These are phyloP conservation scores for Coprinopsis cinerea DNA, from an alignment of 768 basidiomycete genomes.

Conservation along the genomic window DNA sequence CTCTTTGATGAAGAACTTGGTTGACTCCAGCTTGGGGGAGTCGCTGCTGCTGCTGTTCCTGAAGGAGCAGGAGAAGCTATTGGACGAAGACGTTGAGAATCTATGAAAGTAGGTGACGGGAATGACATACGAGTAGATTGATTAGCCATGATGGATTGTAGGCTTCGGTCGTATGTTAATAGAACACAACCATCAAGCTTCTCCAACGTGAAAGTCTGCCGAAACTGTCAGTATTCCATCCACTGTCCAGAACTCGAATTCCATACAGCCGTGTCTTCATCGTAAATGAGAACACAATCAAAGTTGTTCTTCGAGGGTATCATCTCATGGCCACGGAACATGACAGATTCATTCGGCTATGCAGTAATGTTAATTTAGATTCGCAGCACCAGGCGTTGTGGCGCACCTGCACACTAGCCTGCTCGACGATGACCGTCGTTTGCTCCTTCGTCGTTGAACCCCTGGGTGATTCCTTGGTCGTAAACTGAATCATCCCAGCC, in stretches of 20 bases:
- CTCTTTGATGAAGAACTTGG: neutral
- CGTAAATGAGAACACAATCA: slow-evolving; percentile 77
- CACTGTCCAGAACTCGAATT: neutral
- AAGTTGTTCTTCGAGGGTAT: slow-evolving; percentile 56
- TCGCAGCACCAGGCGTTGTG: neutral
- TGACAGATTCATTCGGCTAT: slow-evolving; percentile 47
- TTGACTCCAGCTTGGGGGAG: neutral
- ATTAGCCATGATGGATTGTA: slow-evolving; percentile 19
- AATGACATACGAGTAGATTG: slow-evolving; percentile 29
- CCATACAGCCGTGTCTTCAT: slow-evolving; percentile 66
- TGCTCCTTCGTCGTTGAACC: slow-evolving; percentile 34
- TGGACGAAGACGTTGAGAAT: slow-evolving; percentile 7
- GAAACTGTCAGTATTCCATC: slow-evolving; percentile 9
- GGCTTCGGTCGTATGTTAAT: slow-evolving; percentile 49
- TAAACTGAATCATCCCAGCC: slow-evolving; percentile 61
- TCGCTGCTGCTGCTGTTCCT: slow-evolving; percentile 8
- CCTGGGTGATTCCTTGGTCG: slow-evolving; percentile 23
- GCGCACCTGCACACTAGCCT: slow-evolving; percentile 58
- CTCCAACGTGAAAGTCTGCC: slow-evolving; percentile 65
- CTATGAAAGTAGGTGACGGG: slow-evolving; percentile 1
- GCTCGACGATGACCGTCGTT: slow-evolving; percentile 55
- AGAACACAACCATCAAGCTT: slow-evolving; percentile 62
- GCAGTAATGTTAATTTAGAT: neutral
- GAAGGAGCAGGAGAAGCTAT: slow-evolving; percentile 4
- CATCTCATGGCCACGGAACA: slow-evolving; percentile 57